Evolutionary conservation across 306 rosid genomes (phyloP).

Genomic region (Quercus engelmannii): DNA sequence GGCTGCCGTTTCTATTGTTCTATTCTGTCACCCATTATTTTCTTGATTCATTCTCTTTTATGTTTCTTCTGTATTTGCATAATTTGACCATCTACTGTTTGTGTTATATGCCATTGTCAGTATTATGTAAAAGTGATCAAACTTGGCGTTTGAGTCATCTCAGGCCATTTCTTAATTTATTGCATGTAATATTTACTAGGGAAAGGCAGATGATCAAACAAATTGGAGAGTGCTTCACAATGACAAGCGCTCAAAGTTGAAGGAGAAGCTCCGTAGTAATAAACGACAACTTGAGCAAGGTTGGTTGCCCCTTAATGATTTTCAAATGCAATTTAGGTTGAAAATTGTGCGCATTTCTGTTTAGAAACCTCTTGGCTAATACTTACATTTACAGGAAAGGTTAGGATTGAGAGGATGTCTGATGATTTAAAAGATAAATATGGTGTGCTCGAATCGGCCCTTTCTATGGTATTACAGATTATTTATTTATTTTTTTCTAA

Average conservation of each 20-base stretch:
- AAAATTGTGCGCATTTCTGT: slow-evolving; percentile 8
- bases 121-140: not conserved
- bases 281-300: slow-evolving; percentile 71
- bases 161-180: slow-evolving; percentile 14
- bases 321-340: not conserved
- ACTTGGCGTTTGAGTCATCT: slow-evolving; percentile 7
- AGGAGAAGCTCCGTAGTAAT: slow-evolving; percentile 59
- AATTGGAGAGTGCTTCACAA: slow-evolving; percentile 81
- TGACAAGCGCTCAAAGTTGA: slow-evolving; percentile 72
- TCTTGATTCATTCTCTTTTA: not conserved
- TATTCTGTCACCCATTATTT: not conserved
- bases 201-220: slow-evolving; percentile 81
- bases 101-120: not conserved
- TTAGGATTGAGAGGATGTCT: slow-evolving; percentile 54
- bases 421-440: slow-evolving; percentile 61
- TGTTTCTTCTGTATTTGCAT: slow-evolving; percentile 1
- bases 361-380: slow-evolving; percentile 25
- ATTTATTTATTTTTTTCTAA: not conserved
- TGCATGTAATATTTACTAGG: slow-evolving; percentile 42
- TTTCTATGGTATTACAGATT: slow-evolving; percentile 51
- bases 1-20: not conserved
- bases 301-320: slow-evolving; percentile 22
- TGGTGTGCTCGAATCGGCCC: slow-evolving; percentile 72
- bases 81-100: slow-evolving; percentile 3
- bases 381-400: slow-evolving; percentile 55